Evolutionary conservation across 129 eudicot species (phyloP), one percentile per base, ranked within the genome.

Genomic region (Centrapalus pauciflorus): DNA sequence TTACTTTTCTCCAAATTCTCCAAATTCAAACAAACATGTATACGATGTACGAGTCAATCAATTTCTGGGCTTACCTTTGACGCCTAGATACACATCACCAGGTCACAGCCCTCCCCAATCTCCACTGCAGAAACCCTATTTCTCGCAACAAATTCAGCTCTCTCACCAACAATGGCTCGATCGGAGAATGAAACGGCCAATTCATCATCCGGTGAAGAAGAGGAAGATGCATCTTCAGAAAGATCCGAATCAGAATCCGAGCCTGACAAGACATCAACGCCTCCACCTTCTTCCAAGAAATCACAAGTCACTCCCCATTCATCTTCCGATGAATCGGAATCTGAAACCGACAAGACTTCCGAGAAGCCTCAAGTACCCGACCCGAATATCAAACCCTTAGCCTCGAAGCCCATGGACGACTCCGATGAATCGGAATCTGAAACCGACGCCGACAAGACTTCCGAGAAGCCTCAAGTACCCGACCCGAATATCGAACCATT

Each of bases 351-450:
- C 5, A 32, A 30, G 27, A 12, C 75, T 43, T 23, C 55, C 12
- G 60, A 64, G 14, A 64, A 28, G 24, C 35, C 80, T 13, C 19
- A 19, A 52, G 11, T 55, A 37, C 28, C 35, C 16, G 76, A 76
- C 73, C 64, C 78, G 37, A 52, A 3, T 2, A 24, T 55, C 51
- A 81, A 78, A 13, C 87, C 87, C 21, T 17, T 74, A 29, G 63
- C 83, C 0, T 72, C 89, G 7, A 76, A 67, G 60, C 82, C 82
- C 55, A 67, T 83, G 84, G 74, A 48, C 2, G 57, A 40, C n/a
- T n/a, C n/a, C n/a, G n/a, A n/a, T n/a, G n/a, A n/a, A n/a, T 52
- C 77, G 3, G 55, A 55, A 0, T 49, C 83, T 0, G 86, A 72
- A 0, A 58, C 77, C 19, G 82, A 80, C 4, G 7, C 82, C 14